These are phyloP conservation scores for Daedaleopsis sinensis DNA, from an alignment of 768 basidiomycete genomes.

Conservation along the genomic window DNA sequence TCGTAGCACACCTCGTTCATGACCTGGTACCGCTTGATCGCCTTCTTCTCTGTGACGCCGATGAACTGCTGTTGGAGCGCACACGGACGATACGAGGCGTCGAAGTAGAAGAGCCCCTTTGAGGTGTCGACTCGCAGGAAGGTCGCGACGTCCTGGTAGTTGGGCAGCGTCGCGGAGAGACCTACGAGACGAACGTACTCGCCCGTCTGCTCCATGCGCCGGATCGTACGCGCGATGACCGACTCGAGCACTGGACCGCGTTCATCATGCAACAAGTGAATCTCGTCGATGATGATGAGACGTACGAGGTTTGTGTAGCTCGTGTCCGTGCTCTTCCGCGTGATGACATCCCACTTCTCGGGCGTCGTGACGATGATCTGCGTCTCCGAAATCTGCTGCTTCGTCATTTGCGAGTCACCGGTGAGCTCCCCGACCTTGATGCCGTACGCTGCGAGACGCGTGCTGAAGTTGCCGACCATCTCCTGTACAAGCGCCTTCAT, in stretches of 20 bases:
- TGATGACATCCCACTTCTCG: conserved; percentile 99
- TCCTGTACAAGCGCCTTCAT: conserved; percentile 99
- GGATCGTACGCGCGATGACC: conserved; percentile 86
- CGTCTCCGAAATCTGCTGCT: conserved; percentile 94
- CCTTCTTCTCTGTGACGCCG: conserved; percentile 98
- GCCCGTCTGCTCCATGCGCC: conserved; percentile 91
- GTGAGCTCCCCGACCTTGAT: conserved; percentile 94
- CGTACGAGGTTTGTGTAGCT: conserved; percentile 96
- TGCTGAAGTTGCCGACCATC: conserved; percentile 93
- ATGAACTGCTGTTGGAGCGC: conserved; percentile 96
- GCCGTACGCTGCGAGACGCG: conserved; percentile 69
- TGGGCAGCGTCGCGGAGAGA: conserved; percentile 96
- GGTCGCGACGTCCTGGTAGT: conserved; percentile 96
- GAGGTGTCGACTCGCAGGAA: conserved; percentile 94
- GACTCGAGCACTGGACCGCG: conserved; percentile 96
- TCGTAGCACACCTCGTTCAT: conserved; percentile 99
- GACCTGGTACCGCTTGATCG: conserved; percentile 96
- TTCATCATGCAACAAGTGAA: conserved; percentile 96
- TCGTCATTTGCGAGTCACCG: conserved; percentile 97
- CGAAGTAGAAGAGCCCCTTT: conserved; percentile 97
- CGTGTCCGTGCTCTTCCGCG: conserved; percentile 95
- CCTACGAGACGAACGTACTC: conserved; percentile 95
- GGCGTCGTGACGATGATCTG: conserved; percentile 99
- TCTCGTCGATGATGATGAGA: conserved; percentile 97
- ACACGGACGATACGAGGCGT: conserved; percentile 91